Evolutionary conservation across 2,329 filamentous ascomycete genomes (phyloP).

Genomic region (Cladosporium phlei): DNA sequence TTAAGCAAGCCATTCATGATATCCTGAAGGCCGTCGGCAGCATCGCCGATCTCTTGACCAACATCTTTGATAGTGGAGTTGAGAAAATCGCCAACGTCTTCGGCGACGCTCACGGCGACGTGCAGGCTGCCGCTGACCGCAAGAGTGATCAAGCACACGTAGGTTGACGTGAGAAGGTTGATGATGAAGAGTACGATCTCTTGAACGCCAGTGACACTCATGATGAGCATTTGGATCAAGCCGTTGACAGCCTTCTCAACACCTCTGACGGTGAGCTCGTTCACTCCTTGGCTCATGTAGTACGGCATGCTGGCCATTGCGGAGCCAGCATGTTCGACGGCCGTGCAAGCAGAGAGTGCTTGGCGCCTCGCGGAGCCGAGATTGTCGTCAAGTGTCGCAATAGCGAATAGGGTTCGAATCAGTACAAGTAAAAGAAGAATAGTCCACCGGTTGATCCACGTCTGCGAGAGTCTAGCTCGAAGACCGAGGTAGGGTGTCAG

Average conservation of each 20-base stretch:
- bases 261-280: conserved; percentile 73
- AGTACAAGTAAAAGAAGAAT: conserved; percentile 82
- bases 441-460: conserved; percentile 98
- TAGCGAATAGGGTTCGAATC: conserved; percentile 70
- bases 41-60: conserved; percentile 49
- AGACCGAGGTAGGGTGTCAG: conserved; percentile 90
- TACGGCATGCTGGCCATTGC: conserved; percentile 98
- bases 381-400: conserved; percentile 66
- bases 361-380: conserved; percentile 71
- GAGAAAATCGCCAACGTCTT: conserved; percentile 57
- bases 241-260: conserved; percentile 76
- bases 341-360: conserved; percentile 82
- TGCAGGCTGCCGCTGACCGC: conserved; percentile 75
- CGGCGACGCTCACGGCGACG: conserved; percentile 58
- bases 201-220: conserved; percentile 78
- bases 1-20: conserved; percentile 56
- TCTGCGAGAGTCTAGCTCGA: conserved; percentile 81
- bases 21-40: conserved; percentile 37
- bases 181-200: conserved; percentile 87
- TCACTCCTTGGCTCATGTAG: conserved; percentile 85
- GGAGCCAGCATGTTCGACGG: conserved; percentile 88
- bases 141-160: conserved; percentile 82
- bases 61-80: conserved; percentile 58
- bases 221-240: conserved; percentile 70
- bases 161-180: conserved; percentile 84